These are phyloP conservation scores for Botrytis paeoniae DNA, from an alignment of 2,329 filamentous ascomycete genomes.

Conservation along the genomic window DNA sequence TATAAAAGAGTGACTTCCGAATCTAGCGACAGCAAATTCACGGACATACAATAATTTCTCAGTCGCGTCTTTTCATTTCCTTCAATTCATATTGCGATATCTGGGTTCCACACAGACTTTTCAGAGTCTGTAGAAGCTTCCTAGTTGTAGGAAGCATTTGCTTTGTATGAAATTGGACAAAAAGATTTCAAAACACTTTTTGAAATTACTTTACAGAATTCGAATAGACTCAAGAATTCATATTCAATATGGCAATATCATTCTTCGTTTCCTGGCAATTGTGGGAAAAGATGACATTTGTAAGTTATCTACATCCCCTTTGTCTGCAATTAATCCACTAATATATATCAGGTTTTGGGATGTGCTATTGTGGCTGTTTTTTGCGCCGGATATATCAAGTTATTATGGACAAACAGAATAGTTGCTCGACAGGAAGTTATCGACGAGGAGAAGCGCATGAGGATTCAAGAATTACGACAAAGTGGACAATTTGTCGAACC, in stretches of 20 bases:
- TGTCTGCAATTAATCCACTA: conserved; percentile 4
- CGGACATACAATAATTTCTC: background rate
- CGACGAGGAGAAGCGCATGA: conserved; percentile 62
- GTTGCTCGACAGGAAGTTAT: conserved; percentile 58
- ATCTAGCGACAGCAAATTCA: background rate
- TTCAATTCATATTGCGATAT: background rate
- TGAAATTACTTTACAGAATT: background rate
- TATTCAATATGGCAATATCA: conserved; percentile 30
- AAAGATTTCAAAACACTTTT: background rate
- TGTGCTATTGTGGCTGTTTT: conserved; percentile 70
- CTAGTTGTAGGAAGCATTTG: background rate
- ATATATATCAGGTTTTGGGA: conserved; percentile 60
- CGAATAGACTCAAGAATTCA: background rate
- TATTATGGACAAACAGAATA: conserved; percentile 58
- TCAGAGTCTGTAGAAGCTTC: conserved; percentile 5
- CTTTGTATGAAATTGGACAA: conserved; percentile 2
- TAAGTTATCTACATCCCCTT: conserved; percentile 47
- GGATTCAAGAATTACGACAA: conserved; percentile 52
- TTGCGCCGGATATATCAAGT: conserved; percentile 62
- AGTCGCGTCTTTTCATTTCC: background rate
- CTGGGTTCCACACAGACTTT: background rate
- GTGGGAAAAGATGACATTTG: conserved; percentile 90
- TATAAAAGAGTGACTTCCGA: conserved; percentile 5
- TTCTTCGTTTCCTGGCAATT: conserved; percentile 72
- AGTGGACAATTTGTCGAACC: conserved; percentile 43